Evolutionary conservation across 371 early-diverging fungal species (phyloP).

Genomic region (Mucor velutinosus): DNA sequence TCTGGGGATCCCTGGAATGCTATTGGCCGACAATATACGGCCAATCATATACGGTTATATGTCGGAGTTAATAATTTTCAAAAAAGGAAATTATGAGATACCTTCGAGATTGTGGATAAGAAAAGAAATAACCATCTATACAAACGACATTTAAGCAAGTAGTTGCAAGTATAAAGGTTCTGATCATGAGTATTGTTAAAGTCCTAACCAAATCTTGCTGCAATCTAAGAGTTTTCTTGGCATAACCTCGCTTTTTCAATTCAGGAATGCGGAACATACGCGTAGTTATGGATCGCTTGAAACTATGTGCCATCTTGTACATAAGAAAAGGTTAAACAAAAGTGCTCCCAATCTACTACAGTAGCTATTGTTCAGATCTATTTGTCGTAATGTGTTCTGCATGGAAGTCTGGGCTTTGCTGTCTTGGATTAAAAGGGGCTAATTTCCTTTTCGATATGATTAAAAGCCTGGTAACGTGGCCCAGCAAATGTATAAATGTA

Average conservation of each 20-base stretch:
- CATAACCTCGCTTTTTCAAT: background rate
- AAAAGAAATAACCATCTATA: too few relatives aligned
- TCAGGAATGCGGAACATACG: background rate
- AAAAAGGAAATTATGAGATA: too few relatives aligned
- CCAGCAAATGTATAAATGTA: background rate
- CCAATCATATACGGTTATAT: too few relatives aligned
- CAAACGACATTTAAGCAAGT: too few relatives aligned
- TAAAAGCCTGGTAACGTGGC: background rate
- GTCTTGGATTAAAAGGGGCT: background rate
- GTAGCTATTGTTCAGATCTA: too few relatives aligned
- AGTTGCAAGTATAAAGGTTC: too few relatives aligned
- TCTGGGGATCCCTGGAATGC: too few relatives aligned
- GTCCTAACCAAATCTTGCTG: background rate
- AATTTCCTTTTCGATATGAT: background rate
- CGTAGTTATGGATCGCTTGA: background rate
- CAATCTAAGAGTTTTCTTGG: background rate
- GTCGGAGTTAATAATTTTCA: too few relatives aligned
- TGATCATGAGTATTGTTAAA: too few relatives aligned
- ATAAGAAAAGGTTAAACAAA: background rate
- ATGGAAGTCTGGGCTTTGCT: background rate
- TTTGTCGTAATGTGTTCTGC: background rate
- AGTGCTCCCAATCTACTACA: too few relatives aligned
- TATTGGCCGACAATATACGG: too few relatives aligned
- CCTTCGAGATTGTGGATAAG: too few relatives aligned
- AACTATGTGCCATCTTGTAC: background rate